Evolutionary conservation across 139 green algal genomes (phyloP), one percentile per base, ranked within the genome.

Genomic region (Coccomyxa sp.): DNA sequence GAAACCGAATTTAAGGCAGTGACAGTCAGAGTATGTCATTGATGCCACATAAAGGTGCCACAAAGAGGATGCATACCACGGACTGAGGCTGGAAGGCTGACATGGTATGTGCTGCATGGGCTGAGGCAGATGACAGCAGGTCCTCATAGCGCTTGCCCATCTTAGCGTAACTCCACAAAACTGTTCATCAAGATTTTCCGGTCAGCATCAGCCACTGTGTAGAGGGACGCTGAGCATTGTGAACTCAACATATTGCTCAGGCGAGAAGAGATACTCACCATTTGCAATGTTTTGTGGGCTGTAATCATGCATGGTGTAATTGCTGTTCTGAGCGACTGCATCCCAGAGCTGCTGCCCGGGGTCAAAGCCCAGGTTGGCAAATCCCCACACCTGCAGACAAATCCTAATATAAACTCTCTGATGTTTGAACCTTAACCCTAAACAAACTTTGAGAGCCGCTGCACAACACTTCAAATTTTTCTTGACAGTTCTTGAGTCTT

Each of bases 351-450:
- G 58, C 13, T 38, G 21, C 13, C 31, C 32, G 4, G 87, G 83
- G 23, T 85, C 59, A 68, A 84, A 85, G 4, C 78, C 82, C 31
- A 91, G 58, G 18, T 85, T 85, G 28, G 85, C 88, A 78, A 82
- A 91, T 12, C 84, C 83, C 79, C 83, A 89, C 27, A 88, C 82
- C 82, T 89, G 81, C 82, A 84, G 79, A 81, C 11, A 60, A 59
- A 82, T 14, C 58, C 57, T 32, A 59, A 27, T 74, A 57, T 76
- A 7, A 51, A 51, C 7, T 51, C 38, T 51, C 3, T 51, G 3
- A 51, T 51, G n/a, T n/a, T n/a, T n/a, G n/a, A n/a, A n/a, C 38
- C 38, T 11, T 11, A 51, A 51, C 38, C 38, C 38, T 51, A 11
- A 51, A 51, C 38, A 51, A 51, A 7, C 38, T 11, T 51, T 51